A percentile compares a stretch with the other conserved stretches of the same genome.
These are phyloP conservation scores for Nakaseomyces delphensis DNA, from an alignment of 1,139 yeast species.

Conservation along the genomic window DNA sequence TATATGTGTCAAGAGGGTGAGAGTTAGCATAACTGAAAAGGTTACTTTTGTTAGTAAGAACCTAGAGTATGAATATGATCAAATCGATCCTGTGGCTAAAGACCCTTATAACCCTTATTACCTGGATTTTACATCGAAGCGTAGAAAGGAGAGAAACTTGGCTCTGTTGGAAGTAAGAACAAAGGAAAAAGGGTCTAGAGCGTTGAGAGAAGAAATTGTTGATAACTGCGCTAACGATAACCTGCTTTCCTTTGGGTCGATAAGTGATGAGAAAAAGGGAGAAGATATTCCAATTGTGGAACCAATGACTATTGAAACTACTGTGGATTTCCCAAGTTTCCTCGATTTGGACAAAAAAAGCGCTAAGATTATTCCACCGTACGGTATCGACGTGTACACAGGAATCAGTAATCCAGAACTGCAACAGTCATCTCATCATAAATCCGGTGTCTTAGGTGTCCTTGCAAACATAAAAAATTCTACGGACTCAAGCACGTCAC, in stretches of 20 bases:
- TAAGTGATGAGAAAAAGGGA: slow-evolving; percentile 23
- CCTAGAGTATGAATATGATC: slow-evolving; percentile 50
- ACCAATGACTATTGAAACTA: slow-evolving; percentile 29
- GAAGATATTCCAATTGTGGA: slow-evolving; percentile 30
- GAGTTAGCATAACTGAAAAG: slow-evolving; percentile 64
- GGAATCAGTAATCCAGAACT: slow-evolving; percentile 15
- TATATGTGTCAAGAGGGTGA: slow-evolving; percentile 60
- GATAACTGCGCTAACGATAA: slow-evolving; percentile 55
- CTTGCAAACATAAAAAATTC: slow-evolving; percentile 19
- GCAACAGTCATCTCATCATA: slow-evolving; percentile 9
- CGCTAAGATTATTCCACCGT: slow-evolving; percentile 28
- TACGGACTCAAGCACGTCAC: slow-evolving; percentile 2
- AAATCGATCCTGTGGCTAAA: slow-evolving; percentile 38
- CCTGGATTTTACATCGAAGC: slow-evolving; percentile 25
- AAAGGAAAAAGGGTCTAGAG: slow-evolving; percentile 37
- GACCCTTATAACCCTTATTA: slow-evolving; percentile 35
- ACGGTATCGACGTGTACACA: slow-evolving; percentile 29
- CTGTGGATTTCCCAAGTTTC: slow-evolving; percentile 28
- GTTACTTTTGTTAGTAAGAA: slow-evolving; percentile 60
- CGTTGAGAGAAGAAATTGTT: slow-evolving; percentile 55
- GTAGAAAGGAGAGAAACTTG: slow-evolving; percentile 45
- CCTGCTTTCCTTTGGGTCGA: slow-evolving; percentile 49
- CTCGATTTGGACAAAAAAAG: slow-evolving; percentile 23
- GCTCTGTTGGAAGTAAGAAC: slow-evolving; percentile 60
- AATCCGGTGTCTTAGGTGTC: slow-evolving; percentile 26